Percentiles rank a stretch among this genome's conserved stretches.
Evolutionary conservation across 495 filamentous ascomycete genomes (phyloP).

Genomic region (Penicillium coffeae): DNA sequence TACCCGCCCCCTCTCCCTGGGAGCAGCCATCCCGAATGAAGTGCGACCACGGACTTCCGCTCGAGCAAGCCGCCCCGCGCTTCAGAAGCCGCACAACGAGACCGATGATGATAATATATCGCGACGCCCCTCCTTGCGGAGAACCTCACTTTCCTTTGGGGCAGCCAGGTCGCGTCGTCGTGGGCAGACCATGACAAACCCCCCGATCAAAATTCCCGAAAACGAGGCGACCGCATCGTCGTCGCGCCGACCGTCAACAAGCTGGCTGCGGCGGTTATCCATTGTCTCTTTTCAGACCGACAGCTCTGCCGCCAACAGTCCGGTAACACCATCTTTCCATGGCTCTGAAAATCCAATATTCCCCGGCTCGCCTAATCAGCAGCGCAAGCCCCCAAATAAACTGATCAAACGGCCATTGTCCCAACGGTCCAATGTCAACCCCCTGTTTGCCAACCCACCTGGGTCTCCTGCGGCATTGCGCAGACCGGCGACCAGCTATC

Average conservation of each 20-base stretch:
- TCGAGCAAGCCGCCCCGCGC: constrained; percentile 16
- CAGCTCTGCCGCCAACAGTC: constrained; percentile 63
- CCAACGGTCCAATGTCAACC: constrained; percentile 44
- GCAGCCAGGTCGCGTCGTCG: constrained; percentile 44
- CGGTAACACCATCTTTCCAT: constrained; percentile 66
- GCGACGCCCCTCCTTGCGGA: constrained; percentile 11
- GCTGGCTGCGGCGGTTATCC: constrained; percentile 77
- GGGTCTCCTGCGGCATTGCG: constrained; percentile 59
- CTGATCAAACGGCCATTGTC: constrained; percentile 80
- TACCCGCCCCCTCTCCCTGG: constrained; percentile 17
- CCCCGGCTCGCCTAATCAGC: constrained; percentile 37
- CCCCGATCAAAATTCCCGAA: constrained; percentile 27
- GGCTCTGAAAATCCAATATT: constrained; percentile 66
- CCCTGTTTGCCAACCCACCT: constrained; percentile 22
- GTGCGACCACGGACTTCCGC: constrained; percentile 26
- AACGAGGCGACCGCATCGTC: constrained; percentile 34
- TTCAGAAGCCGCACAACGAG: constrained; percentile 13
- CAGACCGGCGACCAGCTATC: constrained; percentile 83
- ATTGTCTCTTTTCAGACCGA: constrained; percentile 68
- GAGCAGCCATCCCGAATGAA: constrained; percentile 19
- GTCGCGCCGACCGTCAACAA: constrained; percentile 51
- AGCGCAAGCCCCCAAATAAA: constrained; percentile 69
- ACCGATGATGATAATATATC: constrained; percentile 7
- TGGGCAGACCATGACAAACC: constrained; percentile 38
- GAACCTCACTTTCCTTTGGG: constrained; percentile 49